phyloP scores from a whole-genome alignment of 768 basidiomycete genomes.

The Lentinus tigrinus region DNA sequence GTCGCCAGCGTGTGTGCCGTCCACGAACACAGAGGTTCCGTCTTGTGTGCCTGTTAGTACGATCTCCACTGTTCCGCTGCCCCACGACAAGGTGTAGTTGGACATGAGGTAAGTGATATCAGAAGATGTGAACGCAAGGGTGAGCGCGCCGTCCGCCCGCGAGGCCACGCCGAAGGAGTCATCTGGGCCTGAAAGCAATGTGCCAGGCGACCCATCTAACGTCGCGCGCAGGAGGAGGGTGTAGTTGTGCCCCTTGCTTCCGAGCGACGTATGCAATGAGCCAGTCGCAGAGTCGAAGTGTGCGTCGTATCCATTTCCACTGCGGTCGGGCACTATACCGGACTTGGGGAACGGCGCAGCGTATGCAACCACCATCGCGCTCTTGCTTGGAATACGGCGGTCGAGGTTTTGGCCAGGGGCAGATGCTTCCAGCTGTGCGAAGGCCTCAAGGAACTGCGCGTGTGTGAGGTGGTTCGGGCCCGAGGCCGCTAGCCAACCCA shows the following conservation, averaged over 20 bases:
- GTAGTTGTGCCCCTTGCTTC: slow-evolving; percentile 25
- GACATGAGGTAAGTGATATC: slow-evolving; percentile 22
- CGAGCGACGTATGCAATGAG: slow-evolving; percentile 21
- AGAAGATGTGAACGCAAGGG: slow-evolving; percentile 24
- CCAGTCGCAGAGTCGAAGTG: slow-evolving; percentile 1
- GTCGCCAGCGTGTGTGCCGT: slow-evolving; percentile 21
- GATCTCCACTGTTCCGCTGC: slow-evolving; percentile 5
- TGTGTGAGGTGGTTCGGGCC: slow-evolving; percentile 26
- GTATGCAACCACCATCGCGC: slow-evolving; percentile 19
- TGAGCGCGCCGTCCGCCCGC: slow-evolving; percentile 7
- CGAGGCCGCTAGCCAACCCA: slow-evolving; percentile 24
- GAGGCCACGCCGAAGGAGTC: slow-evolving; percentile 15
- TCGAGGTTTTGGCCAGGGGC: slow-evolving; percentile 27
- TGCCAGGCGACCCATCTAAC: slow-evolving; percentile 4
- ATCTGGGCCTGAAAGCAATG: slow-evolving; percentile 21
- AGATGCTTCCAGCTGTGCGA: slow-evolving; percentile 17
- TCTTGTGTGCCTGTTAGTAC: slow-evolving; percentile 19
- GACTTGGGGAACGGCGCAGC: background rate
- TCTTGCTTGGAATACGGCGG: slow-evolving; percentile 19
- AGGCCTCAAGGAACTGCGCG: slow-evolving; percentile 21
- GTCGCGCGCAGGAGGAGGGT: slow-evolving; percentile 20
- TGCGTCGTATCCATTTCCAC: slow-evolving; percentile 25
- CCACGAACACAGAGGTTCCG: slow-evolving; percentile 19
- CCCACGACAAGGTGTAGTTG: slow-evolving; percentile 13
- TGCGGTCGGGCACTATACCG: slow-evolving; percentile 12